These are phyloP conservation scores for Teunomyces cretensis DNA, from an alignment of 805 yeast genomes.

Conservation along the genomic window DNA sequence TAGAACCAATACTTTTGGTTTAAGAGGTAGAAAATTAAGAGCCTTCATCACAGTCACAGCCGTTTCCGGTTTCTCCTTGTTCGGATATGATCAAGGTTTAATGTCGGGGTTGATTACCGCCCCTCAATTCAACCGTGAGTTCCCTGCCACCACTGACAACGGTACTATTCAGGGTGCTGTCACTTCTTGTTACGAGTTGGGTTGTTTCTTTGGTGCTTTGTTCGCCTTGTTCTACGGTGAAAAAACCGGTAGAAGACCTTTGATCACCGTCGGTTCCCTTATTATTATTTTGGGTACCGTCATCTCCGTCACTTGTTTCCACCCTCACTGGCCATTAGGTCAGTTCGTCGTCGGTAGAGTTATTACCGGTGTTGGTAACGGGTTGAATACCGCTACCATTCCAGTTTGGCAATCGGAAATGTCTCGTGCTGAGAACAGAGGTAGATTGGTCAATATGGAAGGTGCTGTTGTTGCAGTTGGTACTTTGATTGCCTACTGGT, in stretches of 20 bases:
- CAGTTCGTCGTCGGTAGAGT: conserved; percentile 48
- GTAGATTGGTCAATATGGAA: conserved; percentile 30
- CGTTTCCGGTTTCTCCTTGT: conserved; percentile 31
- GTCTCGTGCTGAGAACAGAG: conserved; percentile 45
- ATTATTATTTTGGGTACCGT: conserved; percentile 43
- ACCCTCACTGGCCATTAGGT: conserved; percentile 41
- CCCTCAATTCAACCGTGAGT: conserved; percentile 35
- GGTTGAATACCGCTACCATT: conserved; percentile 43
- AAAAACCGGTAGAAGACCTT: conserved; percentile 41
- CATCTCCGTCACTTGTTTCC: conserved; percentile 36
- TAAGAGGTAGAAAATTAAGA: conserved; percentile 50
- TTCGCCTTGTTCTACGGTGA: conserved; percentile 43
- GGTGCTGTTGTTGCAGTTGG: conserved; percentile 62
- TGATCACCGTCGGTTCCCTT: conserved; percentile 35
- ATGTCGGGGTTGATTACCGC: conserved; percentile 46
- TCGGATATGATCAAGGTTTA: conserved; percentile 40
- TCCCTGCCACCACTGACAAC: conserved; percentile 34
- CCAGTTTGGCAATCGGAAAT: conserved; percentile 49
- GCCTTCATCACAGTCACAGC: conserved; percentile 25
- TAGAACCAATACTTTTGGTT: conserved; percentile 56
- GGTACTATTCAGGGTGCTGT: conserved; percentile 31
- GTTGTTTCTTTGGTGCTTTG: conserved; percentile 46
- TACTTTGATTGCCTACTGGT: conserved; percentile 44
- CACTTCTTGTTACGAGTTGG: conserved; percentile 26
- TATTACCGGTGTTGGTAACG: conserved; percentile 46